Base-by-base conservation (phyloP, 495 filamentous ascomycete species). In the Glutinoglossum americanum region DNA sequence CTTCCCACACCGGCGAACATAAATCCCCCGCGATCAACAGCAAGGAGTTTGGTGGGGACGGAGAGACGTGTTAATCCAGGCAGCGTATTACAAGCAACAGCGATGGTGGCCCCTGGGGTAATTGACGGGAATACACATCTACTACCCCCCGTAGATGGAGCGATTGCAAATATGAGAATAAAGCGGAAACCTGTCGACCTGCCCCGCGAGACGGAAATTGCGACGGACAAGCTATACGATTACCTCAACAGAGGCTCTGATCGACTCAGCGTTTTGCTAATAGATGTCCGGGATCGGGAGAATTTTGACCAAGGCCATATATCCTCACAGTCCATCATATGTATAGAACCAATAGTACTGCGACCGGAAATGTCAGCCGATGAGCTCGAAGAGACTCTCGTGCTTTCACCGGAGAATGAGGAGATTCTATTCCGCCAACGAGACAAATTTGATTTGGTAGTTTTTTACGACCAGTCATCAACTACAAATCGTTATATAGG, bases 271-370 rank as follows among this genome's bases (percentile, higher is more conserved):
- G 72, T 95, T 3, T 69, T 99, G 1, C 60, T 97, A 19, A 84
- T 99, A 61, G 92, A 97, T 71, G 80, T 96, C 51, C 80, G 93
- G 26, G 71, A 74, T 60, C 84, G 92, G 35, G 81, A 85, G 44
- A 76, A 85, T 33, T 99, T 84, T 65, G 88, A 96, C 61, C 71
- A 77, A 39, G 92, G 92, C 0, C 93, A 99, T 63, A 87, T 99
- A 45, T 81, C 80, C 71, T 80, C 81, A 9, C 77, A 79, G 55
- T 83, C 77, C 9, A 83, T 89, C 33, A 84, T 97, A 47, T 97
- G 90, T 68, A 75, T 97, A 54, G 92, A 99, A 63, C 87, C 90
- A n/a, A 78, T 89, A 41, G 77, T 77, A 15, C 66, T 86, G 58
- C 77, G 83, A 55, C 73, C 78, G 41, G 82, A 87, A 48, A 83